Percentiles rank a stretch among this genome's conserved stretches.
phyloP scores from a whole-genome alignment of 208 protist species.

The Crithidia fasciculata region DNA sequence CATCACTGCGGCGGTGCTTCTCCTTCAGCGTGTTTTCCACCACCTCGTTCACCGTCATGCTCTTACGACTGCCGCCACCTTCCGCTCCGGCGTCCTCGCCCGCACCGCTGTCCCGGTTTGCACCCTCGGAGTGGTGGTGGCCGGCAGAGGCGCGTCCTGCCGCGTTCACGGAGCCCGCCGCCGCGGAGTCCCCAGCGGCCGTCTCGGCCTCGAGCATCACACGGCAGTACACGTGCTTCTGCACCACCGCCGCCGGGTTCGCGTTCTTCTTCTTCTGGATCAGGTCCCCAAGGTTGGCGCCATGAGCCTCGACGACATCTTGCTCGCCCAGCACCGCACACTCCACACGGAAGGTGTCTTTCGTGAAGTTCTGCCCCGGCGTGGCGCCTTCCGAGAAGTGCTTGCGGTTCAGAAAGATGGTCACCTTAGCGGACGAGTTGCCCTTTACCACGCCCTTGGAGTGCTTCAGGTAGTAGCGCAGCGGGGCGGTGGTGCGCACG shows the following conservation, averaged over 20 bases:
- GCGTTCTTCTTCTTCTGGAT: conserved; percentile 72
- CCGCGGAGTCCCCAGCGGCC: conserved; percentile 6
- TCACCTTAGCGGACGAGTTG: conserved; percentile 62
- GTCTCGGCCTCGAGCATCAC: conserved; percentile 39
- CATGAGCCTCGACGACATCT: conserved; percentile 67
- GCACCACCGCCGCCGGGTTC: conserved; percentile 44
- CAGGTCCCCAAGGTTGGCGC: conserved; percentile 63
- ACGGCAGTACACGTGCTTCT: conserved; percentile 57
- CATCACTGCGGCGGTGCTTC: conserved; percentile 93
- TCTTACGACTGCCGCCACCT: conserved; percentile 4
- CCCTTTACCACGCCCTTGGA: conserved; percentile 77
- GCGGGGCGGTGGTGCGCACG: conserved; percentile 67
- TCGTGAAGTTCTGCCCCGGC: conserved; percentile 25
- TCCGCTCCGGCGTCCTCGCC: background rate
- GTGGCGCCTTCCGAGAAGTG: conserved; percentile 25
- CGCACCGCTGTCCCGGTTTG: background rate
- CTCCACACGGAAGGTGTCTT: conserved; percentile 83
- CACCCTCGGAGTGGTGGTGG: background rate
- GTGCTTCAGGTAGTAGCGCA: conserved; percentile 78
- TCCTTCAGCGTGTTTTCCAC: conserved; percentile 38
- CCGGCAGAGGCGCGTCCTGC: background rate
- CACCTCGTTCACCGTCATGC: conserved; percentile 35
- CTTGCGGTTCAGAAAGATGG: conserved; percentile 65
- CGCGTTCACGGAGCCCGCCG: background rate
- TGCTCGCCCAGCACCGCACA: conserved; percentile 57